These are phyloP conservation scores for Stephania japonica DNA, from an alignment of 164 flowering plant genomes.

Conservation along the genomic window DNA sequence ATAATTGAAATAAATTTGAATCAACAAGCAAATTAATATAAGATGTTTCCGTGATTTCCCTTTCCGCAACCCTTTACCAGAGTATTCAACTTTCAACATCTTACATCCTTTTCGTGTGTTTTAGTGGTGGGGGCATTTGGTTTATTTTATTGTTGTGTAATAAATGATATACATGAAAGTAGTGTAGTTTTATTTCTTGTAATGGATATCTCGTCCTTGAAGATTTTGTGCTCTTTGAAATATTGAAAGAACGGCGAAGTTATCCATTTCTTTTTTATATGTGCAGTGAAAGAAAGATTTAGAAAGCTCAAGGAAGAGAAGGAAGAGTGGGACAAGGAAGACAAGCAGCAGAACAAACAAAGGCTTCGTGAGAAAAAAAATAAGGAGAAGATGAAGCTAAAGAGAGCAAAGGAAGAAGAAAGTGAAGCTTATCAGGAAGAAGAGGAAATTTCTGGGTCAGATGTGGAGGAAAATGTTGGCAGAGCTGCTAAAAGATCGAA, in stretches of 20 bases:
- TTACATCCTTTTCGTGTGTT: too few species aligned
- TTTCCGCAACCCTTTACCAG: too few species aligned
- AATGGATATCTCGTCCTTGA: too few species aligned
- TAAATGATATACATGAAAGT: too few species aligned
- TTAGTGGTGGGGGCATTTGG: too few species aligned
- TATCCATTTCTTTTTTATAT: not conserved
- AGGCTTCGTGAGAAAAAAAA: constrained; percentile 52
- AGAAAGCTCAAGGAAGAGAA: constrained; percentile 24
- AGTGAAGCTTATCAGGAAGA: constrained; percentile 32
- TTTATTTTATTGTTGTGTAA: too few species aligned
- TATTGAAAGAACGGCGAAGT: not conserved
- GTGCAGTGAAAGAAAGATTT: constrained; percentile 3
- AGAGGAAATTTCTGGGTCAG: constrained; percentile 38
- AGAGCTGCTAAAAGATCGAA: constrained; percentile 43
- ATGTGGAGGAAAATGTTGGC: constrained; percentile 26
- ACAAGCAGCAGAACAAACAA: constrained; percentile 48
- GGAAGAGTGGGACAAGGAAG: constrained; percentile 67
- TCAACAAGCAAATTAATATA: too few species aligned
- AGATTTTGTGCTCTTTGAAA: not conserved
- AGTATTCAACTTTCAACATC: too few species aligned
- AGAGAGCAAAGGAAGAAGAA: constrained; percentile 35
- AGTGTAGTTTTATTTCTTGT: too few species aligned
- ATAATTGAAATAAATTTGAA: not conserved
- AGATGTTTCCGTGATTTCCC: too few species aligned
- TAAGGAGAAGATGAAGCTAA: constrained; percentile 59